phyloP scores from a whole-genome alignment of 352 stramenopile species.

The Peronospora destructor region DNA sequence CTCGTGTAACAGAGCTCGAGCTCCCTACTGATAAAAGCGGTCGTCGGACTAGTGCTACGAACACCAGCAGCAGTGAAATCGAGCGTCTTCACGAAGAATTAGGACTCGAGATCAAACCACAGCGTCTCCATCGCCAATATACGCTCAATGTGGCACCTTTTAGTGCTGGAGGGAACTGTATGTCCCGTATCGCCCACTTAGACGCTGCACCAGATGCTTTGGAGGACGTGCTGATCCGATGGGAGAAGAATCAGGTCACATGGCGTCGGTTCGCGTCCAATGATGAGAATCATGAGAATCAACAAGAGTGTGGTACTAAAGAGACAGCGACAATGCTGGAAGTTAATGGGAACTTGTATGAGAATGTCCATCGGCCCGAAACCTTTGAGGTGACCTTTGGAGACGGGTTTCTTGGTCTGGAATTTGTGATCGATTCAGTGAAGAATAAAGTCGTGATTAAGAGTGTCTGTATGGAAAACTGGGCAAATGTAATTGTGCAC shows the following conservation, averaged over 20 bases:
- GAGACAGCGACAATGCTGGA: slow-evolving; percentile 9
- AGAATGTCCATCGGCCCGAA: slow-evolving; percentile 28
- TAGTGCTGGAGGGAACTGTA: slow-evolving; percentile 15
- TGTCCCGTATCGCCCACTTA: slow-evolving; percentile 18
- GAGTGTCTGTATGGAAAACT: slow-evolving; percentile 36
- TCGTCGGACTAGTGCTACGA: slow-evolving; percentile 16
- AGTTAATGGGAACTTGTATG: slow-evolving; percentile 19
- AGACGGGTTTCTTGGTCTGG: slow-evolving; percentile 60
- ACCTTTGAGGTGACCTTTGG: slow-evolving; percentile 70
- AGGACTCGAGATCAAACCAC: slow-evolving; percentile 55
- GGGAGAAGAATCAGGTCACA: slow-evolving; percentile 53
- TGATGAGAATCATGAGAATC: slow-evolving; percentile 7
- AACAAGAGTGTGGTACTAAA: slow-evolving; percentile 1
- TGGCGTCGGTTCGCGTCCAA: slow-evolving; percentile 33
- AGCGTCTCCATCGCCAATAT: slow-evolving; percentile 66
- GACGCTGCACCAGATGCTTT: slow-evolving; percentile 35
- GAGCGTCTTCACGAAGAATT: slow-evolving; percentile 60
- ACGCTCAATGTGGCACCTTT: slow-evolving; percentile 65
- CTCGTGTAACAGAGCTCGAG: slow-evolving; percentile 23
- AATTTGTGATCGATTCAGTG: slow-evolving; percentile 54
- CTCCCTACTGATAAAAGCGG: slow-evolving; percentile 4
- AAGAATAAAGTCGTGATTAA: slow-evolving; percentile 59
- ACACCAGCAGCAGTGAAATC: slow-evolving; percentile 25
- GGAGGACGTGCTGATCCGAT: slow-evolving; percentile 42
- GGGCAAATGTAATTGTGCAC: slow-evolving; percentile 28